Evolutionary conservation across 345 rosid species (phyloP).

Genomic region (Eucalyptus albens): DNA sequence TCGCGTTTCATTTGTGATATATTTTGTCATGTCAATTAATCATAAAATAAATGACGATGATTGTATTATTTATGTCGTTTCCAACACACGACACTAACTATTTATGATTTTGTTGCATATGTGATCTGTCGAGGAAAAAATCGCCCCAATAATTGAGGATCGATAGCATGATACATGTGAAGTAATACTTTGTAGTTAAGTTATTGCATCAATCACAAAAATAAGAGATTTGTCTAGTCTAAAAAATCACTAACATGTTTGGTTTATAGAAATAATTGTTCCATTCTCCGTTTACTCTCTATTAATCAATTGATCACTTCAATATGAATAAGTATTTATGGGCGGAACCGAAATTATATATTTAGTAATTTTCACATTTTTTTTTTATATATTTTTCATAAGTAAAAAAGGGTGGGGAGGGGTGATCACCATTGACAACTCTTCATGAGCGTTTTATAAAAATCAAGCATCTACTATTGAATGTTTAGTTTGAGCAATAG

Average conservation of each 20-base stretch:
- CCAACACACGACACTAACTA: background rate
- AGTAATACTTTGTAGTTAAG: background rate
- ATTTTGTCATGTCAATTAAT: background rate
- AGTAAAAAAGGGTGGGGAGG: background rate
- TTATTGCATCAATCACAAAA: background rate
- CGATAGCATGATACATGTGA: background rate
- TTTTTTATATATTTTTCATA: background rate
- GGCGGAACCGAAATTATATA: fast-evolving
- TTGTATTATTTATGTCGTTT: background rate
- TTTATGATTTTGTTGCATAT: background rate
- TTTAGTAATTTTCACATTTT: fast-evolving
- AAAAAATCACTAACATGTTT: background rate
- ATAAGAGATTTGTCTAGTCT: background rate
- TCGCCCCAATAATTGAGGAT: background rate
- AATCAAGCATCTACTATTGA: fast-evolving
- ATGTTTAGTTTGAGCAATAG: background rate
- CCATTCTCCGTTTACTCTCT: background rate
- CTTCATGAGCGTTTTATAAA: background rate
- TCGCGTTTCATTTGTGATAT: background rate
- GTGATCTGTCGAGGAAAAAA: background rate
- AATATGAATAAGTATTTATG: background rate
- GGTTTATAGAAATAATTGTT: background rate
- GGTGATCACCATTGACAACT: background rate
- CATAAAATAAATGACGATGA: background rate
- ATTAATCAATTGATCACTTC: background rate